Evolutionary conservation across 1,139 yeast genomes (phyloP).

Genomic region (Debaryomyces psychrophilus): DNA sequence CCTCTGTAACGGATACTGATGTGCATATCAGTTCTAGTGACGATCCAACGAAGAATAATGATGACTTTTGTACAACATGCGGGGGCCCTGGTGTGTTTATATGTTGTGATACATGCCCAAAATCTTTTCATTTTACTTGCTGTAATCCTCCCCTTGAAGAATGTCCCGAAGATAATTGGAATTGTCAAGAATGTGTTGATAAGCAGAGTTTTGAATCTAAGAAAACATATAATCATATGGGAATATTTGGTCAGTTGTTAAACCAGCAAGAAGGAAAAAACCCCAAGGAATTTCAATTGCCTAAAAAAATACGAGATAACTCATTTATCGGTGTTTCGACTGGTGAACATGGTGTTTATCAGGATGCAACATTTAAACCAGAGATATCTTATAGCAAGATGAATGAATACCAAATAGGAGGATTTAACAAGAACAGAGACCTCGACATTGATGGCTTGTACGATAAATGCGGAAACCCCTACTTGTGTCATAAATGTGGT

Average conservation of each 20-base stretch:
- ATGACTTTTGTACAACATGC: constrained; percentile 88
- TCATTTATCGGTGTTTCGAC: constrained; percentile 74
- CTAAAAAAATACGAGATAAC: constrained; percentile 63
- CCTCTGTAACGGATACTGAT: constrained; percentile 17
- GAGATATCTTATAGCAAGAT: constrained; percentile 43
- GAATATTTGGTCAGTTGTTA: constrained; percentile 66
- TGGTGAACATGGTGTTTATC: constrained; percentile 72
- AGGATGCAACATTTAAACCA: constrained; percentile 61
- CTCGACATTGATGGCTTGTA: constrained; percentile 67
- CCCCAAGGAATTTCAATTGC: constrained; percentile 75
- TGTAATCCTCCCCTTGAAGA: constrained; percentile 86
- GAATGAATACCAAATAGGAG: constrained; percentile 44
- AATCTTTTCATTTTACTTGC: constrained; percentile 88
- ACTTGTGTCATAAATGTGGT: constrained; percentile 77
- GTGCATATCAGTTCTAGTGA: constrained; percentile 18
- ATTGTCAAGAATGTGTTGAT: constrained; percentile 71
- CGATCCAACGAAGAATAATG: constrained; percentile 56
- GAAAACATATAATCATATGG: constrained; percentile 46
- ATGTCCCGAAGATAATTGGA: constrained; percentile 90
- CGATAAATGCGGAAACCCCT: constrained; percentile 65
- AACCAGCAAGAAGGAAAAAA: constrained; percentile 60
- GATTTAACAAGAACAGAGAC: constrained; percentile 44
- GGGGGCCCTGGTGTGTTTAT: constrained; percentile 86
- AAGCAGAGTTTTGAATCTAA: constrained; percentile 30
- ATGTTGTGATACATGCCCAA: constrained; percentile 93